Conservation (phyloP, 164 flowering plant species). For the Cinnamomum micranthum region DNA sequence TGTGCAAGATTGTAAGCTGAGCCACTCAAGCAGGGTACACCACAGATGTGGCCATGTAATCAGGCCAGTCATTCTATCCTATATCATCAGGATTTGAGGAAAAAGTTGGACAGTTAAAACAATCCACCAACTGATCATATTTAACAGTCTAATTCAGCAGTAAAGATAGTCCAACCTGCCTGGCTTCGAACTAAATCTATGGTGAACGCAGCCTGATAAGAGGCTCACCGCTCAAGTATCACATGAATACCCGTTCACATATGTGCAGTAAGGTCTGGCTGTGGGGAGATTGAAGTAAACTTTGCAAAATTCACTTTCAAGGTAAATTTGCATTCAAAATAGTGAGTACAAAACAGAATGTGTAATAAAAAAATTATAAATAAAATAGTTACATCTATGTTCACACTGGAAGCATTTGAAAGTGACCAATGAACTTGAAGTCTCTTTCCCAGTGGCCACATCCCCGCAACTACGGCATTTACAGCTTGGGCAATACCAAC, state of each 20-base stretch:
- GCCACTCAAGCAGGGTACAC: background rate
- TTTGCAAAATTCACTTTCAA: no score
- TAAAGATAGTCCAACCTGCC: background rate
- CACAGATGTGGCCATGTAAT: background rate
- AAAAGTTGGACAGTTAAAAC: background rate
- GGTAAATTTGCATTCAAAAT: background rate
- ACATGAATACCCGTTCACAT: background rate
- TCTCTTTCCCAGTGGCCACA: constrained; percentile 44
- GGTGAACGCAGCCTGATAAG: background rate
- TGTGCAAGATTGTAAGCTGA: background rate
- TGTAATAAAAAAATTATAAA: constrained; percentile 3
- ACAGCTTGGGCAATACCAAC: constrained; percentile 86
- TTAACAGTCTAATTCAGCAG: background rate
- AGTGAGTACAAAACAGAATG: background rate
- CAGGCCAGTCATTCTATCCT: background rate
- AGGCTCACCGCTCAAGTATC: background rate
- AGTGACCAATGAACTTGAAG: constrained; percentile 28
- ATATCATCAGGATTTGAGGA: background rate
- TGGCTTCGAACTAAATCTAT: background rate
- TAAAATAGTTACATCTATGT: constrained; percentile 57
- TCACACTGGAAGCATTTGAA: constrained; percentile 80
- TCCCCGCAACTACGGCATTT: constrained; percentile 70
- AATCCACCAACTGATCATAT: background rate
- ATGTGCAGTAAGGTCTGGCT: background rate
- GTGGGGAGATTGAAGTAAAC: background rate